A percentile compares a stretch with the other conserved stretches of the same genome.
phyloP scores from a whole-genome alignment of 225 moss, liverwort and hornwort genomes.

The Sphagnum contortum region DNA sequence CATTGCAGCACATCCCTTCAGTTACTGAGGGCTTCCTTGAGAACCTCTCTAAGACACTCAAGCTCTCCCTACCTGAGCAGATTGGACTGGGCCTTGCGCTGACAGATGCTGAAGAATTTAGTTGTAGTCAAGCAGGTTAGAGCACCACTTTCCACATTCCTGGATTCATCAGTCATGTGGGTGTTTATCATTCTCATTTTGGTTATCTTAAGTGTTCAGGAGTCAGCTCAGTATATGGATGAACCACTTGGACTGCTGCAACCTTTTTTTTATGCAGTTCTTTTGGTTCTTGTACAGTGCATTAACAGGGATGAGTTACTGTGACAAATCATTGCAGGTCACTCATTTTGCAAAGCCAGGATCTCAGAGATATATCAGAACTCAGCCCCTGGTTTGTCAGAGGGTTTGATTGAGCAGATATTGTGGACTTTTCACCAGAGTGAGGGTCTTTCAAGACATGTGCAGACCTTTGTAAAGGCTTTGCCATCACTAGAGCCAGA shows the following conservation, averaged over 20 bases:
- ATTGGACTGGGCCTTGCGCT: slow-evolving; percentile 82
- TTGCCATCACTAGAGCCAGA: slow-evolving; percentile 51
- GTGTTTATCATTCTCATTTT: too few species aligned
- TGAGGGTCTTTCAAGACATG: slow-evolving; percentile 65
- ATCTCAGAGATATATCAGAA: slow-evolving; percentile 66
- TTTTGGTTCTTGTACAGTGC: too few species aligned
- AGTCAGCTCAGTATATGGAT: too few species aligned
- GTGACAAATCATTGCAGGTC: slow-evolving; percentile 31
- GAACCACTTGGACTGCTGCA: too few species aligned
- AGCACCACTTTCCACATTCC: not conserved
- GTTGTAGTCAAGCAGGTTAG: slow-evolving; percentile 71
- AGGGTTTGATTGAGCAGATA: slow-evolving; percentile 62
- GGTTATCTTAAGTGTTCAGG: too few species aligned
- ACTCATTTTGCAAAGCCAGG: slow-evolving; percentile 61
- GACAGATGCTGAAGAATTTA: slow-evolving; percentile 71
- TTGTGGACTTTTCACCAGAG: slow-evolving; percentile 63
- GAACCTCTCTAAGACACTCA: slow-evolving; percentile 61
- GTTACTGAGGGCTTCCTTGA: slow-evolving; percentile 72
- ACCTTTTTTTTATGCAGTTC: too few species aligned
- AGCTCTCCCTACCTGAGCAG: slow-evolving; percentile 73
- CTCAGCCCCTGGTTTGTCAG: slow-evolving; percentile 51
- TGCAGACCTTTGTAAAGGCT: slow-evolving; percentile 49
- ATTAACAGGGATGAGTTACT: too few species aligned
- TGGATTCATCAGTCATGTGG: too few species aligned
- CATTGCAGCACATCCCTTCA: slow-evolving; percentile 54